Evolutionary conservation across 371 early-diverging fungal genomes (phyloP), one percentile per base, ranked within the genome.

Genomic region (Polyrhizophydium stewartii): DNA sequence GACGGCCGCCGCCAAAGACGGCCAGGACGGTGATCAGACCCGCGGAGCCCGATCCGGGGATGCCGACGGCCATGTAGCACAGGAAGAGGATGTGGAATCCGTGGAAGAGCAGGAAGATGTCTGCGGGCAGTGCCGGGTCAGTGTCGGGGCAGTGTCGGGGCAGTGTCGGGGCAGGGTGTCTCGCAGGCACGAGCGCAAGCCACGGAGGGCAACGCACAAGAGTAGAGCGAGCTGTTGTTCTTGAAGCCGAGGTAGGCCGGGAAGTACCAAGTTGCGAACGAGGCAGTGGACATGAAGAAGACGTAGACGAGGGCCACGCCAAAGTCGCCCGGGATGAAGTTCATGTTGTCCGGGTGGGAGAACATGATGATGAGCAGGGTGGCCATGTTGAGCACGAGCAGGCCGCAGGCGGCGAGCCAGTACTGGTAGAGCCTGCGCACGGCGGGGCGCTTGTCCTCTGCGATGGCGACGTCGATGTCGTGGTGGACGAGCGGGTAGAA

Each of bases 221-320:
- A 92, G 77, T 89, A 92, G 63, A 93, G 76, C 22, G 91, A 88
- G 66, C 83, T 85, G 63, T 92, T 91, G 70, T 90, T 91, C 88
- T 88, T 87, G 69, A 87, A 93, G 43, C 91, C 92, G 65, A 89
- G 89, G 75, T 93, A 93, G 40, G 89, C 81, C 24, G 94, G 94
- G 21, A 92, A 81, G 70, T 93, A 93, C 52, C 52, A 51, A 16
- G 90, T 63, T 69, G 89, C 89, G 74, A 93, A 91, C 51, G 90
- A 90, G 3, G 86, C 84, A 6, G 84, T 72, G 5, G 85, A 82
- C 66, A 91, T 89, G 6, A 89, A 87, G 66, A 90, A 86, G 76
- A 89, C 35, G 64, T 90, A 89, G 13, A 87, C 85, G 21, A 92
- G 76, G 60, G 87, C 82, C 2, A 87, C 83, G 19, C 90, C 91